Evolutionary conservation across 257 asterid genomes (phyloP).

Genomic region (Solanum arcanum): DNA sequence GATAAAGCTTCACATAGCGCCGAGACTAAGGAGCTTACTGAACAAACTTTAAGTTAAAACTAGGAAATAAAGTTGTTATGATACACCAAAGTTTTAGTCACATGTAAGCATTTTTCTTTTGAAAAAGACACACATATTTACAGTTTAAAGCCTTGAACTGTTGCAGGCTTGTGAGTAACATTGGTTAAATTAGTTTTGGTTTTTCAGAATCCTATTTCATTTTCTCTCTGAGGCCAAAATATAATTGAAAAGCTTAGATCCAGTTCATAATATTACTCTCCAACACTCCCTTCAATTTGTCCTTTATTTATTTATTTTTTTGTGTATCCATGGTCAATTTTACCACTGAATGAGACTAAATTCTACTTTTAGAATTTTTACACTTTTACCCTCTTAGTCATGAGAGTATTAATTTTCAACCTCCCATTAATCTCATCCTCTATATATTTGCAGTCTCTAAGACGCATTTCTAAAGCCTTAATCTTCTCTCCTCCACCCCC

Average conservation of each 20-base stretch:
- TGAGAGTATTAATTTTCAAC: neutral
- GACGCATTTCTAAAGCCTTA: neutral
- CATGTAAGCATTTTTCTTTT: neutral
- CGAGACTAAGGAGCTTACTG: neutral
- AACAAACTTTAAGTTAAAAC: neutral
- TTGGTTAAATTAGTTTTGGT: neutral
- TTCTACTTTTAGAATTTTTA: neutral
- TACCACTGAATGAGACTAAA: neutral
- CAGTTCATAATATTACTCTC: neutral
- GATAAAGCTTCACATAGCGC: neutral
- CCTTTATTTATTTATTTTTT: neutral
- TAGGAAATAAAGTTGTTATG: neutral
- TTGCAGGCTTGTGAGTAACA: neutral
- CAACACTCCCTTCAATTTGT: no score
- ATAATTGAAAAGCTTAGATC: neutral
- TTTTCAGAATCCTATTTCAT: neutral
- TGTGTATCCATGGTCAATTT: neutral
- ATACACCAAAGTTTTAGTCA: neutral
- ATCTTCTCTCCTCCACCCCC: conserved; percentile 1
- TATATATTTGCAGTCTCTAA: neutral
- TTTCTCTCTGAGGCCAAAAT: neutral
- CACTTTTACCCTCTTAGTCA: neutral
- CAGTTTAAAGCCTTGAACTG: neutral
- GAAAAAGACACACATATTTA: neutral
- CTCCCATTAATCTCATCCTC: neutral